Percentiles rank a stretch among this genome's conserved stretches.
Evolutionary conservation across 768 basidiomycete genomes (phyloP).

Genomic region (Tylopilus subfusipes): DNA sequence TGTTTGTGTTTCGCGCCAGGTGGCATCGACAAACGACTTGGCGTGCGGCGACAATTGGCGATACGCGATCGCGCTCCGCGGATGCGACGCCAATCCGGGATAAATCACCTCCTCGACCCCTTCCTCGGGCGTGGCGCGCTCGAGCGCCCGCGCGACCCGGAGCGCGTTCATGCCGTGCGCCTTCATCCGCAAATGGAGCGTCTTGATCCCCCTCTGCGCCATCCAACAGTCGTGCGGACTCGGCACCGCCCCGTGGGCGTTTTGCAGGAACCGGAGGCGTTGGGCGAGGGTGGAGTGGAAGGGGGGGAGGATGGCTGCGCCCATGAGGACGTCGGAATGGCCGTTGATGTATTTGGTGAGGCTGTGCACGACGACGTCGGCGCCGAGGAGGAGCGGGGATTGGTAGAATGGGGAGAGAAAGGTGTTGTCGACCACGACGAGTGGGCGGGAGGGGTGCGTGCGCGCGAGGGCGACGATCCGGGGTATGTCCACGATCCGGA

Average conservation of each 20-base stretch:
- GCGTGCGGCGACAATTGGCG: constrained; percentile 67
- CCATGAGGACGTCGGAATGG: constrained; percentile 92
- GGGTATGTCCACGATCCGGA: constrained; percentile 78
- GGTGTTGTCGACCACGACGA: constrained; percentile 91
- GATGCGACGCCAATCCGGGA: constrained; percentile 71
- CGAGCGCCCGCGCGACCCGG: constrained; percentile 61
- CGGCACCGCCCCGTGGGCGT: constrained; percentile 81
- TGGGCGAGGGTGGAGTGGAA: constrained; percentile 46
- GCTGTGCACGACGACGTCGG: constrained; percentile 81
- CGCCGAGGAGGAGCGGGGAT: constrained; percentile 80
- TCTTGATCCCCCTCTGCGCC: constrained; percentile 87
- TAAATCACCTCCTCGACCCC: constrained; percentile 85
- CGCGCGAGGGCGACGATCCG: constrained; percentile 65
- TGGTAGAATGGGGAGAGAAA: constrained; percentile 92
- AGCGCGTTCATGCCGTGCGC: constrained; percentile 85
- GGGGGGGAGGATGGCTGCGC: constrained; percentile 68
- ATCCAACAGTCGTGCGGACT: constrained; percentile 89
- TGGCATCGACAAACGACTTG: constrained; percentile 50
- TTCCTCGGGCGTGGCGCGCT: constrained; percentile 44
- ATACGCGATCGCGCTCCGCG: constrained; percentile 63
- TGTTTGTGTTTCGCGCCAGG: constrained; percentile 14
- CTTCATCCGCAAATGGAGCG: constrained; percentile 83
- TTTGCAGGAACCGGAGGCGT: constrained; percentile 83
- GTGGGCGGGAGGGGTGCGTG: constrained; percentile 58
- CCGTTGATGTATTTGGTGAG: constrained; percentile 93